These are phyloP conservation scores for Scortechinia acanthostroma DNA, from an alignment of 2,329 filamentous ascomycete species.

Conservation along the genomic window DNA sequence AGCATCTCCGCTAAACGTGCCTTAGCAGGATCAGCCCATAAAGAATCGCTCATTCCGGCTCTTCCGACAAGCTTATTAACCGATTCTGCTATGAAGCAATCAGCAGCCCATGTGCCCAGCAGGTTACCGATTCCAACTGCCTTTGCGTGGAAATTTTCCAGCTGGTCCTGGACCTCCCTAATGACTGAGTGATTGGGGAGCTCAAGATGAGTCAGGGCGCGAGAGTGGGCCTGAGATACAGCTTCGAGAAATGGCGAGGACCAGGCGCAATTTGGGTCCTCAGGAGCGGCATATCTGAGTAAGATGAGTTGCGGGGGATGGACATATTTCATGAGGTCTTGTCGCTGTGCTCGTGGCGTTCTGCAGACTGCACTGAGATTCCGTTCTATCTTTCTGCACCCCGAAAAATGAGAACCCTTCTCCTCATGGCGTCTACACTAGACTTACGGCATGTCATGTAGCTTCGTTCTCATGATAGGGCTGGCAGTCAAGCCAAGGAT, in stretches of 20 bases:
- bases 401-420: conserved; percentile 3
- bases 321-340: conserved; percentile 60
- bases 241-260: background rate
- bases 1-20: background rate
- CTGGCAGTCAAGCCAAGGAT: conserved; percentile 27
- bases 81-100: conserved; percentile 52
- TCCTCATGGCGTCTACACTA: conserved; percentile 2
- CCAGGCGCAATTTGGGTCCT: background rate
- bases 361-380: conserved; percentile 65
- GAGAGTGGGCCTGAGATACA: no score
- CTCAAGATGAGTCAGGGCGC: no score
- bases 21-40: background rate
- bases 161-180: conserved; percentile 34
- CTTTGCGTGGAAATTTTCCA: conserved; percentile 44
- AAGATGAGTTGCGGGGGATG: conserved; percentile 52
- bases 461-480: conserved; percentile 58
- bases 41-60: background rate
- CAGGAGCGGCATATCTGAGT: conserved; percentile 14
- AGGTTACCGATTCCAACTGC: conserved; percentile 40
- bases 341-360: conserved; percentile 61
- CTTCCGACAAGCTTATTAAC: conserved; percentile 17
- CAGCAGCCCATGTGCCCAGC: conserved; percentile 63
- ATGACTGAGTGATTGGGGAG: conserved; percentile 25
- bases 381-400: conserved; percentile 45
- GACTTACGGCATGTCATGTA: conserved; percentile 40